Conservation (phyloP, 257 asterid species). For the Datura wrightii region DNA sequence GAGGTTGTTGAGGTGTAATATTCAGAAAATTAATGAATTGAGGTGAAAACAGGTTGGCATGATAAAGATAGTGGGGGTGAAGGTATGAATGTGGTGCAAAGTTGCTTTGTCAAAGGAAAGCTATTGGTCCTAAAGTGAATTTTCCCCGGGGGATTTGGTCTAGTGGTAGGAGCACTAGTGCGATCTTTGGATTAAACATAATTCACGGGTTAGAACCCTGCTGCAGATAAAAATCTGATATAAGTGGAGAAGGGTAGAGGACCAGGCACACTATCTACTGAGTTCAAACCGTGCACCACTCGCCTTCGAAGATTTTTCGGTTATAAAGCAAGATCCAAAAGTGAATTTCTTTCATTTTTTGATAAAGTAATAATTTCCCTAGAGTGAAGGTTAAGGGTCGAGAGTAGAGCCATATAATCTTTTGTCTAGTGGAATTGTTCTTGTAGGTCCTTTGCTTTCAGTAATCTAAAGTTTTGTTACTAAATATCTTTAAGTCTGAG, state of each 20-base stretch:
- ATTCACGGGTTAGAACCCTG: background rate
- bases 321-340: background rate
- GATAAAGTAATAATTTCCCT: background rate
- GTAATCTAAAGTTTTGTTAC: background rate
- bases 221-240: background rate
- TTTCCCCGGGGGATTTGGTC: background rate
- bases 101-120: background rate
- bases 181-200: background rate
- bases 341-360: background rate
- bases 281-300: background rate
- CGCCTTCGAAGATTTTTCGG: background rate
- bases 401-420: background rate
- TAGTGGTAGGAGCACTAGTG: background rate
- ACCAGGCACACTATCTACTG: background rate
- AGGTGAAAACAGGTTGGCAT: background rate
- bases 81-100: constrained; percentile 17
- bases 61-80: background rate
- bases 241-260: background rate
- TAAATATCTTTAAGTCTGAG: background rate
- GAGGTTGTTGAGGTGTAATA: background rate
- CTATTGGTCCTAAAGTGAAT: background rate
- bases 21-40: background rate
- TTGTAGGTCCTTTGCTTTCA: background rate
- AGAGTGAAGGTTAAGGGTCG: background rate
- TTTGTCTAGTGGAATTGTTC: background rate